Conservation (phyloP, 495 filamentous ascomycete genomes). For the Tuber calosporum region DNA sequence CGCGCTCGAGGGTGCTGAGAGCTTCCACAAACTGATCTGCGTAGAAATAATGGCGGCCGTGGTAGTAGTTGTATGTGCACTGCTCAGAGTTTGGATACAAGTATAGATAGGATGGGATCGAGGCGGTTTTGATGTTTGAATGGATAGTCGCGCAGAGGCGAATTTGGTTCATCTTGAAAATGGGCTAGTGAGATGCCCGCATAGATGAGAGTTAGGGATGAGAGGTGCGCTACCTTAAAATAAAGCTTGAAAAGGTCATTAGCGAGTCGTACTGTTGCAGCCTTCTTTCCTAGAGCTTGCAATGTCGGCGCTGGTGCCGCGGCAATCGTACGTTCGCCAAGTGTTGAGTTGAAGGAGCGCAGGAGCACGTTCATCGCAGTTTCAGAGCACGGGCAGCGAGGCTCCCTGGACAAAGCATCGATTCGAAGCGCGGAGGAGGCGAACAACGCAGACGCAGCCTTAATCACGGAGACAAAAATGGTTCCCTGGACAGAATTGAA, state of each 20-base stretch:
- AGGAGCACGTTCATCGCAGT: constrained; percentile 54
- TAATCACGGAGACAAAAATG: constrained; percentile 68
- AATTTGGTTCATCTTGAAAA: constrained; percentile 53
- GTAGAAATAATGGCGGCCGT: constrained; percentile 79
- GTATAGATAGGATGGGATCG: constrained; percentile 31
- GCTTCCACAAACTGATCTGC: constrained; percentile 73
- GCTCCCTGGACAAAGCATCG: constrained; percentile 56
- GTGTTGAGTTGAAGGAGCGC: constrained; percentile 81
- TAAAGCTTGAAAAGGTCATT: constrained; percentile 85
- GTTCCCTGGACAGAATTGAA: constrained; percentile 68
- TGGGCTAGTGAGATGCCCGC: constrained; percentile 13
- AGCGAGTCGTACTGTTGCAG: constrained; percentile 81
- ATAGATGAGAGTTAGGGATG: neutral
- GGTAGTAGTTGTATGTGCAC: constrained; percentile 89
- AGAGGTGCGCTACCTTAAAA: constrained; percentile 56
- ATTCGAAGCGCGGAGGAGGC: constrained; percentile 26
- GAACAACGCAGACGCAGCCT: constrained; percentile 65
- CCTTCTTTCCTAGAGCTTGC: constrained; percentile 71
- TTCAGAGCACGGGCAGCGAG: constrained; percentile 57
- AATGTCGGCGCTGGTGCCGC: constrained; percentile 42
- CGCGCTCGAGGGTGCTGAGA: constrained; percentile 62
- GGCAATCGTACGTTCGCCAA: constrained; percentile 66
- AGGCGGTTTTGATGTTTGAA: constrained; percentile 59
- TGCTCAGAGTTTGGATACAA: constrained; percentile 67
- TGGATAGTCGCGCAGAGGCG: constrained; percentile 75